Base-by-base conservation (phyloP, 2,329 filamentous ascomycete genomes). In the Microdochium bolleyi region DNA sequence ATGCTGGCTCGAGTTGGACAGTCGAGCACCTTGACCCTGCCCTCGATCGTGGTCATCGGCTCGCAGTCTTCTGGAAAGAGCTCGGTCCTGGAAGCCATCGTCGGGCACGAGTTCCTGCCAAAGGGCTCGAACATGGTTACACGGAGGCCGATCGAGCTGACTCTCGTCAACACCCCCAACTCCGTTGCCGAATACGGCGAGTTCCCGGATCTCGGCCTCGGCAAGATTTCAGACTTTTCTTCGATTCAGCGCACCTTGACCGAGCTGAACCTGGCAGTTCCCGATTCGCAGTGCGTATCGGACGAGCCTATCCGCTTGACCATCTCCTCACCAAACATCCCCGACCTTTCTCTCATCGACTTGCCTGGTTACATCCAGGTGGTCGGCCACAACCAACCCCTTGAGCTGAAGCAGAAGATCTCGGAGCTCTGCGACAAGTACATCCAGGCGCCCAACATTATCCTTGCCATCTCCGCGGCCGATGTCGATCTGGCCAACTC, bases 81-180 rank as follows among this genome's bases (percentile, higher is more conserved):
- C 64, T 99, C 94, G 1, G 94, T 99, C 1, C 70, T 99, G 49
- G 94, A 99, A 69, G 89, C 94, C 21, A 95, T 99, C 56, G 95
- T 99, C 52, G 95, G 94, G 4, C 94, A 99, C 64, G 94, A 99
- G 62, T 99, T 99, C 60, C 73, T 99, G 48, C 95, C 94, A 5
- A 99, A 99, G 70, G 94, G 94, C n/a, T 85, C 86, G 44, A 99
- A 99, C 64, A 99, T 99, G 94, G 94, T 99, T 50, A 99, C 94
- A 9, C 82, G 95, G 41, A 80, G 94, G 55, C 94, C 94, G 0
- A 99, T 99, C 65, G 94, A 99, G 70, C 78, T 99, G 53, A 99
- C 94, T 0, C 80, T 99, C 5, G 85, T 99, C 70, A 97, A 99
- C 70, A 97, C 92, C 0, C 92, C 92, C 0, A 87, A 91, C 53